Evolutionary conservation across 129 eudicot genomes (phyloP).

Genomic region (Tagetes erecta): DNA sequence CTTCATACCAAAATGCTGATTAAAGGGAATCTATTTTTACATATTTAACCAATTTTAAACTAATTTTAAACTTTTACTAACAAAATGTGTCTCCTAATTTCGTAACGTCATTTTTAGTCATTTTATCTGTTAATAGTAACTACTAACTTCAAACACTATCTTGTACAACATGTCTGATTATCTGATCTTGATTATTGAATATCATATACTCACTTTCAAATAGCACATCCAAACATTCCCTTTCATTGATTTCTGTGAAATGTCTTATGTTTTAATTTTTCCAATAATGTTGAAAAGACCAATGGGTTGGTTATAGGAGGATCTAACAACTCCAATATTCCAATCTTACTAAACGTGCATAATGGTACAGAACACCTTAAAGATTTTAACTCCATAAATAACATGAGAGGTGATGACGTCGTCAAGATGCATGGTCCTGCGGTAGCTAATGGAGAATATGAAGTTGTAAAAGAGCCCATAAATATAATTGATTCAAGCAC

Average conservation of each 20-base stretch:
- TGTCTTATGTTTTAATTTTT: constrained; percentile 14
- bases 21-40: background rate
- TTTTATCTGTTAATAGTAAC: background rate
- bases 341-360: constrained; percentile 11
- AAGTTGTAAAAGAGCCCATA: constrained; percentile 33
- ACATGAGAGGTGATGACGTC: constrained; percentile 15
- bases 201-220: background rate
- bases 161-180: background rate
- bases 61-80: background rate
- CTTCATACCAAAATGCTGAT: background rate
- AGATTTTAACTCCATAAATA: constrained; percentile 16
- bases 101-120: background rate
- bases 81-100: background rate
- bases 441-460: constrained; percentile 28
- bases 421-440: constrained; percentile 22
- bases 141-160: background rate
- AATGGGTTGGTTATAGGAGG: constrained; percentile 21
- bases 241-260: constrained; percentile 13
- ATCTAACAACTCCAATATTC: constrained; percentile 14
- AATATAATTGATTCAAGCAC: constrained; percentile 22
- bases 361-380: constrained; percentile 19
- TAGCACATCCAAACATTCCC: constrained; percentile 2
- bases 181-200: background rate
- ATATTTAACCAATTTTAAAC: background rate
- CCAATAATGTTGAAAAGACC: constrained; percentile 35